Conservation (phyloP, 1,139 yeast species). For the Meyerozyma smithsonii region DNA sequence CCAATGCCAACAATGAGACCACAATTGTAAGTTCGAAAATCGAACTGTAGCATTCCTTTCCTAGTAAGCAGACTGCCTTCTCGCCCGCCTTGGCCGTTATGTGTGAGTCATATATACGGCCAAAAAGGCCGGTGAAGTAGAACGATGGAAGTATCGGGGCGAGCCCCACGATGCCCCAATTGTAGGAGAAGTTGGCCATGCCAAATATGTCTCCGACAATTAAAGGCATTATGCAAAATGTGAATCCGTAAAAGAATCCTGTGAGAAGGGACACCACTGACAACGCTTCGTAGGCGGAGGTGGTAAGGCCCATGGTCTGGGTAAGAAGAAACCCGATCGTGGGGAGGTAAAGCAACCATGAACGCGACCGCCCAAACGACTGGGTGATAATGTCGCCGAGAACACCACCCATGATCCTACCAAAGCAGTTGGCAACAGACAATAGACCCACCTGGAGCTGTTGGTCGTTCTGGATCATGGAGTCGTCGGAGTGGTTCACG, state of each 20-base stretch:
- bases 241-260: slow-evolving; percentile 56
- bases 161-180: slow-evolving; percentile 54
- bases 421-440: slow-evolving; percentile 51
- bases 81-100: slow-evolving; percentile 15
- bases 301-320: slow-evolving; percentile 36
- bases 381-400: slow-evolving; percentile 48
- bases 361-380: slow-evolving; percentile 37
- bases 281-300: slow-evolving; percentile 25
- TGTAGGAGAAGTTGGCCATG: slow-evolving; percentile 47
- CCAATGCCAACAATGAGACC: slow-evolving; percentile 9
- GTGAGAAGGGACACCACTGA: slow-evolving; percentile 38
- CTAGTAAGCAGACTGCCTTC: slow-evolving; percentile 12
- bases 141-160: slow-evolving; percentile 53
- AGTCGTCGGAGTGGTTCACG: slow-evolving; percentile 24
- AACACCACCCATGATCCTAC: slow-evolving; percentile 49
- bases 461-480: slow-evolving; percentile 42
- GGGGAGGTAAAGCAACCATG: slow-evolving; percentile 46
- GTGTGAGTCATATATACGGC: slow-evolving; percentile 46
- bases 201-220: slow-evolving; percentile 58
- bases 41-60: slow-evolving; percentile 15
- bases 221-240: slow-evolving; percentile 54
- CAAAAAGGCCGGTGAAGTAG: slow-evolving; percentile 48
- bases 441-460: slow-evolving; percentile 54
- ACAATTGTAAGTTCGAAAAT: slow-evolving; percentile 12
- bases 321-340: slow-evolving; percentile 34